phyloP scores from a whole-genome alignment of 2,329 filamentous ascomycete species.

The Sclerotiophoma versabilis region DNA sequence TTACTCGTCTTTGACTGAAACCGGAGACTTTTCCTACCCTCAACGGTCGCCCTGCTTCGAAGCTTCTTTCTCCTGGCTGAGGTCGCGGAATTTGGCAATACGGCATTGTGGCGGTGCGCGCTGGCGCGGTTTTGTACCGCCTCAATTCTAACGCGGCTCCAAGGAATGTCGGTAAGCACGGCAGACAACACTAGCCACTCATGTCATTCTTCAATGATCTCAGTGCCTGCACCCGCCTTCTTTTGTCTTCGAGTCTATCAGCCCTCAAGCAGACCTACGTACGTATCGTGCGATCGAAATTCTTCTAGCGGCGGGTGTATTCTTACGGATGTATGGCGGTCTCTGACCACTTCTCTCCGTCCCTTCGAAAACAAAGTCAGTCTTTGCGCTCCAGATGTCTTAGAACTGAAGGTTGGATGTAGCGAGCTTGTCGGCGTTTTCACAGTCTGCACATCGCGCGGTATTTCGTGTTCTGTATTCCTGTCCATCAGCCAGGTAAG shows the following conservation, averaged over 20 bases:
- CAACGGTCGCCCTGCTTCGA: not conserved
- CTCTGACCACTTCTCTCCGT: not conserved
- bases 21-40: not conserved
- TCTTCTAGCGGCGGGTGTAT: not conserved
- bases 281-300: not conserved
- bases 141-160: constrained; percentile 22
- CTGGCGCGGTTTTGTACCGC: constrained; percentile 5
- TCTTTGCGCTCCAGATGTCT: too few relatives aligned
- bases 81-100: not conserved
- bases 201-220: not conserved
- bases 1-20: not conserved
- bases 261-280: not conserved
- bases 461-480: too few relatives aligned
- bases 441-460: too few relatives aligned
- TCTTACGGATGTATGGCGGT: too few relatives aligned
- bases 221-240: not conserved
- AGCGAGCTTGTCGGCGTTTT: too few relatives aligned
- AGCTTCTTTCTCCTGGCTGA: not conserved
- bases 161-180: constrained; percentile 23
- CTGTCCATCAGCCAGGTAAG: not conserved
- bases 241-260: not conserved
- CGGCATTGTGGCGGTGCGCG: constrained; percentile 30
- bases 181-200: constrained; percentile 16
- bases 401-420: too few relatives aligned
- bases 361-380: not conserved